Conservation (phyloP, 2,329 filamentous ascomycete genomes). For the Cercospora zeina region DNA sequence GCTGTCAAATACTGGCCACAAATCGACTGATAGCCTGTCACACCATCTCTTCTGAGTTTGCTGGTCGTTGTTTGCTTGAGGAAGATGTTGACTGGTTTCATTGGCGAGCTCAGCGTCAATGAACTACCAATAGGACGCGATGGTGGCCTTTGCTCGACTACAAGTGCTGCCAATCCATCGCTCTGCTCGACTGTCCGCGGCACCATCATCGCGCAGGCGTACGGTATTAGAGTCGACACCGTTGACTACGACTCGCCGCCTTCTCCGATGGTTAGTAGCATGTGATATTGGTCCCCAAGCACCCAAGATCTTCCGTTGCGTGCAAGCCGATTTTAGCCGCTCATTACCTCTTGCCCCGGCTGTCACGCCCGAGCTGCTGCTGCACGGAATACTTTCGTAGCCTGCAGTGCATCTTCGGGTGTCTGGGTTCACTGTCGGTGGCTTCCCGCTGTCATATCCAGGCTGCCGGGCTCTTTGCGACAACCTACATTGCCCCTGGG, state of each 20-base stretch:
- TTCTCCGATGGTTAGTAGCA: background rate
- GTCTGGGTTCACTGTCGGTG: background rate
- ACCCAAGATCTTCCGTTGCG: background rate
- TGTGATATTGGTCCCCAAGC: background rate
- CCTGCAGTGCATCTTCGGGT: slow-evolving; percentile 3
- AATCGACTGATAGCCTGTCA: background rate
- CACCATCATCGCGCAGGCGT: background rate
- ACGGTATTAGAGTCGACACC: background rate
- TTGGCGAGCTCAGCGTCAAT: slow-evolving; percentile 3
- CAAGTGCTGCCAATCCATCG: background rate
- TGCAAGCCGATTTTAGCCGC: background rate
- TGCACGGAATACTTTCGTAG: background rate
- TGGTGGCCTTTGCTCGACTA: background rate
- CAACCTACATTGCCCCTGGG: background rate
- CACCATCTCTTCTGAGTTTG: slow-evolving; percentile 17
- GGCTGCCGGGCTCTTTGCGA: background rate
- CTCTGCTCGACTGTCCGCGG: background rate
- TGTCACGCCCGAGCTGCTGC: background rate
- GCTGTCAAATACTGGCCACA: slow-evolving; percentile 7
- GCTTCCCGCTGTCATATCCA: slow-evolving; percentile 11
- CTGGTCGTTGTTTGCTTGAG: slow-evolving; percentile 22
- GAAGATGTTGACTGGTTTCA: slow-evolving; percentile 15
- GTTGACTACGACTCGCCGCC: background rate
- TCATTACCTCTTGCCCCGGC: background rate
- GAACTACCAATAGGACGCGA: background rate